Evolutionary conservation across 305 asterid genomes (phyloP).

Genomic region (Plantago lanceolata): DNA sequence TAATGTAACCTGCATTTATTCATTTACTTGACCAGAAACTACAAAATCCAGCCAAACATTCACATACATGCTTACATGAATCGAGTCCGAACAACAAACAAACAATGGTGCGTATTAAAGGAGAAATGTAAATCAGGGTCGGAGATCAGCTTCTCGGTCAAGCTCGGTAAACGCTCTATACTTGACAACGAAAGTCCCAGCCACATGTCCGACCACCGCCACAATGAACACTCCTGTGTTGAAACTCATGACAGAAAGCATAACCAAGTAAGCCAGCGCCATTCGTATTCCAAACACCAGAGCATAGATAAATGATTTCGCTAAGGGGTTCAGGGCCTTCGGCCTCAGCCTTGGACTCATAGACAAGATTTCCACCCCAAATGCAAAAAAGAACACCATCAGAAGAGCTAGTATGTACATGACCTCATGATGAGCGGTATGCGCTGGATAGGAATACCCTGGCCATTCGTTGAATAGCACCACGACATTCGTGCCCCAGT

Average conservation of each 20-base stretch:
- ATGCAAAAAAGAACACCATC: slow-evolving; percentile 43
- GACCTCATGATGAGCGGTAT: slow-evolving; percentile 29
- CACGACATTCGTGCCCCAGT: slow-evolving; percentile 64
- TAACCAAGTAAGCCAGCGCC: slow-evolving; percentile 57
- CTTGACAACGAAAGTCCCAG: slow-evolving; percentile 43
- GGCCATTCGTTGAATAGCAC: slow-evolving; percentile 77
- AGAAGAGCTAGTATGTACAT: slow-evolving; percentile 56
- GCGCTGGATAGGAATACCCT: slow-evolving; percentile 15
- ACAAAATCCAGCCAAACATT: neutral
- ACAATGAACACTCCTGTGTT: slow-evolving; percentile 60
- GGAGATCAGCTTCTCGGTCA: neutral
- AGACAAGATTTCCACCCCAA: slow-evolving; percentile 44
- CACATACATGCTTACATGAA: neutral
- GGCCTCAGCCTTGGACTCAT: slow-evolving; percentile 20
- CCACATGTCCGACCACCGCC: slow-evolving; percentile 60
- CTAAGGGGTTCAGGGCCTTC: slow-evolving; percentile 22
- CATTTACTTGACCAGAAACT: neutral
- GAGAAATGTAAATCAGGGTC: neutral
- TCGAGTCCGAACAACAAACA: neutral
- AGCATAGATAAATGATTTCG: slow-evolving; percentile 31
- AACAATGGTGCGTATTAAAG: neutral
- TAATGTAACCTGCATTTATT: no score
- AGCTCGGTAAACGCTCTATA: slow-evolving; percentile 21
- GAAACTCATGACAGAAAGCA: slow-evolving; percentile 81
- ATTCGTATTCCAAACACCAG: slow-evolving; percentile 45